Conservation (phyloP, 352 stramenopile genomes). For the Phytopythium vexans region DNA sequence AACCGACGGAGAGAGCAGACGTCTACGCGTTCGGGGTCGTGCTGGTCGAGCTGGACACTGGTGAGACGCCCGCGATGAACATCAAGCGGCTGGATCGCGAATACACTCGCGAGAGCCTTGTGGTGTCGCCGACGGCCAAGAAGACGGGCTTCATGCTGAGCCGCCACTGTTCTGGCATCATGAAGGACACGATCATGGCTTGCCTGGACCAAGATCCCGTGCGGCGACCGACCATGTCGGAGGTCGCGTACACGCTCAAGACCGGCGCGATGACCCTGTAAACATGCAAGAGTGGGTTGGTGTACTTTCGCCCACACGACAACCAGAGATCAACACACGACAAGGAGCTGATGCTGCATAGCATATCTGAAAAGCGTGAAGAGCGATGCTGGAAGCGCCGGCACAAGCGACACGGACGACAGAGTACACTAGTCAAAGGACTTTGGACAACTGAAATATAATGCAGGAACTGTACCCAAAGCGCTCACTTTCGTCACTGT, state of each 20-base stretch:
- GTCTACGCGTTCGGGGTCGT: slow-evolving; percentile 79
- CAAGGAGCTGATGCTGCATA: background rate
- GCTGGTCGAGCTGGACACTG: slow-evolving; percentile 73
- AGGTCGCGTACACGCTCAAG: slow-evolving; percentile 58
- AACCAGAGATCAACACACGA: too few relatives aligned
- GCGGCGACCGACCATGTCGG: slow-evolving; percentile 52
- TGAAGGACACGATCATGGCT: slow-evolving; percentile 61
- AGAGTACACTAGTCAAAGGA: too few relatives aligned
- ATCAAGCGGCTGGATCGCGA: slow-evolving; percentile 37
- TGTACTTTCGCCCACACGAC: too few relatives aligned
- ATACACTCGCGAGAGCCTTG: slow-evolving; percentile 16
- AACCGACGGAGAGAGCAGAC: slow-evolving; percentile 66
- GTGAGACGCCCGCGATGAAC: slow-evolving; percentile 66
- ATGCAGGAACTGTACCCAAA: too few relatives aligned
- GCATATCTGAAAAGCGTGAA: background rate
- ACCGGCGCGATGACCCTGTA: slow-evolving; percentile 57
- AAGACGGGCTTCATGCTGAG: slow-evolving; percentile 58
- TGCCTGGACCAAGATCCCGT: slow-evolving; percentile 56
- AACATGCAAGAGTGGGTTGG: slow-evolving; percentile 3
- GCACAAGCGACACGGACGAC: too few relatives aligned
- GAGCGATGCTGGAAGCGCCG: background rate
- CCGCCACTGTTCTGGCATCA: slow-evolving; percentile 48
- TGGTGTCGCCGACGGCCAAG: slow-evolving; percentile 31
- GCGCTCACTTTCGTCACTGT: too few relatives aligned
- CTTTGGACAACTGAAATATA: too few relatives aligned